These are phyloP conservation scores for Mediolabrus comicus DNA, from an alignment of 108 stramenopile species.

Conservation along the genomic window DNA sequence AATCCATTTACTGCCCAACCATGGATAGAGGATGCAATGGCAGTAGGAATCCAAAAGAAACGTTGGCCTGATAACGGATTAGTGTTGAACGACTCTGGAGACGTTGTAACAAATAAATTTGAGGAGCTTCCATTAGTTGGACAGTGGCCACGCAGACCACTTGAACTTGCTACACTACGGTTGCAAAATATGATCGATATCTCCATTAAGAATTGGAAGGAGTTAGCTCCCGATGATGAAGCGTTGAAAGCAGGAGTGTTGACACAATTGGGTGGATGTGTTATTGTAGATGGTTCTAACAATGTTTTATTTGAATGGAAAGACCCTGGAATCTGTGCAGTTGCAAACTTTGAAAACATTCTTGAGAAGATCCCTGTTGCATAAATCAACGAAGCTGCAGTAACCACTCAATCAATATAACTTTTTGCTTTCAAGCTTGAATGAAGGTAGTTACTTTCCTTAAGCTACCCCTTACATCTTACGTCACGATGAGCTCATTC, in stretches of 20 bases:
- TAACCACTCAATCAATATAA: too few species aligned
- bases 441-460: too few species aligned
- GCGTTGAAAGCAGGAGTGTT: slow-evolving; percentile 73
- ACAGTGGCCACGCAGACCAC: slow-evolving; percentile 81
- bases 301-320: slow-evolving; percentile 63
- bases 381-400: too few species aligned
- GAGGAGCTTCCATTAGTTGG: slow-evolving; percentile 79
- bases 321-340: slow-evolving; percentile 90
- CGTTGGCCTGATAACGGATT: slow-evolving; percentile 87
- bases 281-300: slow-evolving; percentile 49
- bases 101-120: slow-evolving; percentile 68
- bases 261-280: slow-evolving; percentile 85
- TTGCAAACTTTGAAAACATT: slow-evolving; percentile 83
- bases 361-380: slow-evolving; percentile 48
- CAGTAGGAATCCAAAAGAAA: slow-evolving; percentile 68
- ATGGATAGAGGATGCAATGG: slow-evolving; percentile 89
- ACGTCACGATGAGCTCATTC: neutral
- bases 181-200: slow-evolving; percentile 89
- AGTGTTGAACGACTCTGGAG: slow-evolving; percentile 53
- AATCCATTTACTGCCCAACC: slow-evolving; percentile 81
- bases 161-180: slow-evolving; percentile 88
- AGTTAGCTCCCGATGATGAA: slow-evolving; percentile 71
- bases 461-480: too few species aligned
- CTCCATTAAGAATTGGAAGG: slow-evolving; percentile 80
- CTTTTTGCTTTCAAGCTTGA: neutral